These are phyloP conservation scores for Syncephalastrum racemosum DNA, from an alignment of 371 early-diverging fungal species.

Conservation along the genomic window DNA sequence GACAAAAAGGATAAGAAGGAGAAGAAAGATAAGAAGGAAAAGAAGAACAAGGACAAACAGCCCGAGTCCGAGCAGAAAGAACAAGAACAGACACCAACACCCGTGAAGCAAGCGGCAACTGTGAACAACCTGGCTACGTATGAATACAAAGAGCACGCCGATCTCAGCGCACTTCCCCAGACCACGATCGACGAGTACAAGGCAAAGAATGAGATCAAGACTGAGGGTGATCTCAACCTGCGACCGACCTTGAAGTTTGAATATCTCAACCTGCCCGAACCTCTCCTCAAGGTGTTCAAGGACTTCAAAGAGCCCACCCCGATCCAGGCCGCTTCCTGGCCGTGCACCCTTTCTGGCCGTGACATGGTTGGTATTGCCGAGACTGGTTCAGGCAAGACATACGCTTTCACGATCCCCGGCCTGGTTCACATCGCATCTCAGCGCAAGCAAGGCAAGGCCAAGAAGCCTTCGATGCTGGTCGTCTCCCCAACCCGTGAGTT, in stretches of 20 bases:
- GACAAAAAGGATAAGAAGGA: constrained; percentile 50
- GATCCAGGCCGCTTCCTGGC: constrained; percentile 96
- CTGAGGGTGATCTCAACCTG: constrained; percentile 63
- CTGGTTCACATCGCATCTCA: constrained; percentile 61
- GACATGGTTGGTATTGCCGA: constrained; percentile 83
- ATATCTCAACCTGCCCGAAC: constrained; percentile 69
- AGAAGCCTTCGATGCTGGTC: constrained; percentile 73
- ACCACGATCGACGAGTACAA: constrained; percentile 53
- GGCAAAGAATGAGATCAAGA: constrained; percentile 68
- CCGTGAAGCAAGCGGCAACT: constrained; percentile 15
- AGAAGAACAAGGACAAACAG: constrained; percentile 20
- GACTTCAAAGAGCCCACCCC: constrained; percentile 92
- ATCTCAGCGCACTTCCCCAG: constrained; percentile 39
- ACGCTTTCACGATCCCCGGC: constrained; percentile 96
- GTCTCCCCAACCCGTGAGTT: constrained; percentile 96
- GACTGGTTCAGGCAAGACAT: constrained; percentile 92
- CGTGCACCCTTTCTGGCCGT: constrained; percentile 67
- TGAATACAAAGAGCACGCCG: constrained; percentile 34
- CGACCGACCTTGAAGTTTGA: constrained; percentile 79
- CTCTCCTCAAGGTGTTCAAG: constrained; percentile 77
- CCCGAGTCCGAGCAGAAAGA: constrained; percentile 20
- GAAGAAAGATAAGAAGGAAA: constrained; percentile 22
- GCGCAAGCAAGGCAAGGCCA: constrained; percentile 40
- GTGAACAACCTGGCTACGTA: constrained; percentile 31
- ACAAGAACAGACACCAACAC: constrained; percentile 19